phyloP scores from a whole-genome alignment of 305 asterid genomes.

The Fraxinus baroniana region DNA sequence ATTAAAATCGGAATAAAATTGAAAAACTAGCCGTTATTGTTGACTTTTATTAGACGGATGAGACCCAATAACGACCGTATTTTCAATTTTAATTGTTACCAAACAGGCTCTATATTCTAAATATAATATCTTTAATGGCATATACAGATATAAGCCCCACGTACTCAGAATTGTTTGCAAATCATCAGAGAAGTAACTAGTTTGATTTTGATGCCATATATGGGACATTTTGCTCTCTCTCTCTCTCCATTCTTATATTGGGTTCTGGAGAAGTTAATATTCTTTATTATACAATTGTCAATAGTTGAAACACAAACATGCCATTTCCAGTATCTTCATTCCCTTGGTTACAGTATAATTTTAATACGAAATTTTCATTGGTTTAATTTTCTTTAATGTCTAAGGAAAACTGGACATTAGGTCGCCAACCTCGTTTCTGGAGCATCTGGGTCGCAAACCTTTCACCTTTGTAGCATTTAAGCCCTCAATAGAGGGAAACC shows the following conservation, averaged over 20 bases:
- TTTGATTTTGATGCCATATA: slow-evolving; percentile 1
- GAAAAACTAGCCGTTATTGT: too few species aligned
- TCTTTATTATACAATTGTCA: background rate
- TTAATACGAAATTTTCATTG: background rate
- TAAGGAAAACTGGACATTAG: background rate
- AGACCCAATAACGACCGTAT: too few species aligned
- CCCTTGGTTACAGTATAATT: background rate
- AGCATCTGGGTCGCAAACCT: background rate
- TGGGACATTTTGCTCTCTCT: background rate
- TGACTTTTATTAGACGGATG: too few species aligned
- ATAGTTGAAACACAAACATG: background rate
- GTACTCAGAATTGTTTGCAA: background rate
- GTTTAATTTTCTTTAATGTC: background rate
- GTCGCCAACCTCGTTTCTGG: background rate
- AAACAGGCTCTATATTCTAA: background rate
- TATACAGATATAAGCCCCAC: background rate
- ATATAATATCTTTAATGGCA: background rate
- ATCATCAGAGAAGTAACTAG: background rate
- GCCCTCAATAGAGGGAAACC: background rate
- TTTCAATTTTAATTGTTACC: too few species aligned
- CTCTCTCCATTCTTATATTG: background rate
- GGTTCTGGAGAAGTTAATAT: background rate
- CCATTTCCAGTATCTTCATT: background rate
- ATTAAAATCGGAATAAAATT: too few species aligned
- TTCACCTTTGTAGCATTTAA: background rate